Percentiles rank a stretch among this genome's conserved stretches.
These are phyloP conservation scores for Podospora didyma DNA, from an alignment of 495 filamentous ascomycete genomes.

Conservation along the genomic window DNA sequence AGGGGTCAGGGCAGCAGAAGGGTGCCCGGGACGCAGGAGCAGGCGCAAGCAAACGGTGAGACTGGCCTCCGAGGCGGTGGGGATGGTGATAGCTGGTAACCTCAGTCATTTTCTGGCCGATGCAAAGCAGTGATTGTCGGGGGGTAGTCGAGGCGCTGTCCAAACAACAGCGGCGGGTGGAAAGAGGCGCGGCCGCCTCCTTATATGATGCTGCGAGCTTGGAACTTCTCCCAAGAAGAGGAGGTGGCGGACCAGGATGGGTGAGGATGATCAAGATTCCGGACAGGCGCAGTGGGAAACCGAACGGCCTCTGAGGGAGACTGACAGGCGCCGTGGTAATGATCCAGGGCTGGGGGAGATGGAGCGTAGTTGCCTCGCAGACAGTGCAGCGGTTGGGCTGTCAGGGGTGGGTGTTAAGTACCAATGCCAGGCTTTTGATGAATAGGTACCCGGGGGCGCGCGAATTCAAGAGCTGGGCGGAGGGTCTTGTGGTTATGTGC, in stretches of 20 bases:
- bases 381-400: too few relatives aligned
- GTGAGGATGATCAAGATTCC: too few relatives aligned
- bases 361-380: too few relatives aligned
- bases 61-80: conserved; percentile 14
- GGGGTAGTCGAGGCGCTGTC: neutral
- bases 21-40: conserved; percentile 2
- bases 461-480: too few relatives aligned
- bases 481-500: too few relatives aligned
- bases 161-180: neutral
- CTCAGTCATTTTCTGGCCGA: conserved; percentile 18
- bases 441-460: too few relatives aligned
- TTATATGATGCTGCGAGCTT: conserved; percentile 2
- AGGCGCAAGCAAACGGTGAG: conserved; percentile 16
- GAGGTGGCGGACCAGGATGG: neutral
- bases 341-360: too few relatives aligned
- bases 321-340: too few relatives aligned
- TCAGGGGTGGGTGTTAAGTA: too few relatives aligned
- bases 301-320: too few relatives aligned
- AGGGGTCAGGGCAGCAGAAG: conserved; percentile 7
- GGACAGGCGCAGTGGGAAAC: too few relatives aligned
- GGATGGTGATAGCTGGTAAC: conserved; percentile 14
- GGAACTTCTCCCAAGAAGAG: neutral
- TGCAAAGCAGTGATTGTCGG: neutral
- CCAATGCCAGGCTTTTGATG: too few relatives aligned
- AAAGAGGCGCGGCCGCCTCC: neutral